Evolutionary conservation across 2,329 filamentous ascomycete species (phyloP), one percentile per base, ranked within the genome.

Genomic region (Cytospora leucostoma): DNA sequence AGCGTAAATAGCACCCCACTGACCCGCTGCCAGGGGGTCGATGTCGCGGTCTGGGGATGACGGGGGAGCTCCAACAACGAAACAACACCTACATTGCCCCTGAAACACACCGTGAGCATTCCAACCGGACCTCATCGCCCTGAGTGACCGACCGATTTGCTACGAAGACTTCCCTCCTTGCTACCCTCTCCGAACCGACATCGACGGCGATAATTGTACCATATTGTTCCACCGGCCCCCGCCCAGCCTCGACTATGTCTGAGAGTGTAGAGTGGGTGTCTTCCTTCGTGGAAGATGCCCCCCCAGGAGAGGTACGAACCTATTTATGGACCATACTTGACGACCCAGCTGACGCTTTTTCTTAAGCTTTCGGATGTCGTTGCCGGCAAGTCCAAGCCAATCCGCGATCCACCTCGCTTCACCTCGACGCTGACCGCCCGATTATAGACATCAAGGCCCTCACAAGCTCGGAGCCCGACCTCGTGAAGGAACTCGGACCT

Each of bases 221-320:
- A 13, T 21, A 38, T 35, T 21, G 11, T 38, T n/a, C 47, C 33
- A 51, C 17, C 12, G 13, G 21, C 19, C 15, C 19, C 19, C 5
- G 17, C 50, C 27, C 54, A 33, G 27, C 44, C 21, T 47, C 44
- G 13, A 51, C 61, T 52, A 76, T 77, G 70, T 72, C 80, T 19
- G 73, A 74, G 59, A 75, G 79, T 62, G 70, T 86, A 67, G 82
- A 85, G 66, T 87, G 88, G 62, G 82, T 92, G 68, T 90, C 93
- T 69, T 89, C 93, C 58, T 99, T 98, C 76, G 89, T 99, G 68
- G 89, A 96, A 80, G 92, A 92, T 73, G 93, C 95, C 71, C 95
- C 95, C 55, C 95, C 95, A 27, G 95, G 95, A 82, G 95, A 99
- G 90, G 94, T 97, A 86, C 71, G 79, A 76, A 68, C 68, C 66